Base-by-base conservation (phyloP, 768 basidiomycete species). In the Neoboletus brunneissimus region DNA sequence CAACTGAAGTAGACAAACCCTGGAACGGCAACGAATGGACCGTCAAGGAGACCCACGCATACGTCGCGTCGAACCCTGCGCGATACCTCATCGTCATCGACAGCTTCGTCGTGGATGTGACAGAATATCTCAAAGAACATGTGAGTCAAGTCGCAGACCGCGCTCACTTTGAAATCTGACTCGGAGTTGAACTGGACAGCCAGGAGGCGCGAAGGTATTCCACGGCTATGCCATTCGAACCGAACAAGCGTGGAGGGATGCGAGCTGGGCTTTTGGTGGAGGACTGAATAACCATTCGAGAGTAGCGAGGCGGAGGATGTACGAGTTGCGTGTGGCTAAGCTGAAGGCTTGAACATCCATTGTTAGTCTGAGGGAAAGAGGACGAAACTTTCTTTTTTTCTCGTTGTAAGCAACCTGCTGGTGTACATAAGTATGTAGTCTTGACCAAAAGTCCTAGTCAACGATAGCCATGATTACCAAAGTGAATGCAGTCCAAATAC, bases 251-350 rank as follows among this genome's bases (percentile, higher is more conserved):
- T 58, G 49, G 56, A 58, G 48, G 29, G 49, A 59, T 23, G 58
- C 56, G 34, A 52, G 56, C 45, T 58, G 58, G 58, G 58, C 49
- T 16, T 59, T 59, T 32, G 34, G 2, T 10, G 58, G 49, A 8
- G 57, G 57, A 22, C 22, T 59, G 40, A 58, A 58, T 25, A 58
- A 58, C 27, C 56, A 59, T 7, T 52, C 56, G 6, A 58, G 49
- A 29, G 22, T 18, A 5, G 56, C 57, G 10, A 58, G 13, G 29
- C 49, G 25, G 31, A 47, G 48, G 34, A 16, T 23, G 34, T 31
- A 35, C 5, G 34, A n/a, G 37, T 52, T 58, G 32, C 58, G 58
- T 22, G 49, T 59, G 38, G 58, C 56, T 5, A 59, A 43, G 40
- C 18, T 59, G 1, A 59, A 43, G 34, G 49, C 35, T 6, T 43